Evolutionary conservation across 495 filamentous ascomycete genomes (phyloP).

Genomic region (Haplographium delicatum): DNA sequence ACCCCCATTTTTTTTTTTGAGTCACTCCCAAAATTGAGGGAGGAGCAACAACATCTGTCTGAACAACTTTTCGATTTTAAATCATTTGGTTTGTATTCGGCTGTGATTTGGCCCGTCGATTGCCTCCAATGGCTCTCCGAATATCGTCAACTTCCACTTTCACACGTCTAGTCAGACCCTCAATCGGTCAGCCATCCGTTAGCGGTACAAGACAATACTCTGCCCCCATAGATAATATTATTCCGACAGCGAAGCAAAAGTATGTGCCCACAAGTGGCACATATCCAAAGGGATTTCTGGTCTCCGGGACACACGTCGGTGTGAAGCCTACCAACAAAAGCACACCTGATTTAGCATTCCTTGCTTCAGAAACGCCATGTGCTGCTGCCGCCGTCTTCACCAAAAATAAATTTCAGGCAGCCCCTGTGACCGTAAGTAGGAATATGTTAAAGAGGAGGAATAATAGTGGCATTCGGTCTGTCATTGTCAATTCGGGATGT

Average conservation of each 20-base stretch:
- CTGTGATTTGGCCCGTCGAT: background rate
- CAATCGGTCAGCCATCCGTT: conserved; percentile 2
- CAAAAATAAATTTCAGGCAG: conserved; percentile 96
- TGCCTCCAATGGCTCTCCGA: conserved; percentile 22
- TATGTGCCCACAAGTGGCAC: conserved; percentile 81
- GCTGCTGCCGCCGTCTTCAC: conserved; percentile 95
- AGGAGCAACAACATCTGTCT: background rate
- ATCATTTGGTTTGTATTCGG: too few relatives aligned
- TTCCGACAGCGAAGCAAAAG: conserved; percentile 72
- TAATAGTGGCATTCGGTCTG: conserved; percentile 67
- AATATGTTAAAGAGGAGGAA: conserved; percentile 58
- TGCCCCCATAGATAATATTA: conserved; percentile 52
- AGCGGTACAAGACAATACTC: conserved; percentile 42
- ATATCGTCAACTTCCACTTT: conserved; percentile 7
- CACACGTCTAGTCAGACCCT: conserved; percentile 15
- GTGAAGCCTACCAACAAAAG: conserved; percentile 89
- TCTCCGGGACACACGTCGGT: conserved; percentile 83
- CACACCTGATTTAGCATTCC: conserved; percentile 82
- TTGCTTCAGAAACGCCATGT: conserved; percentile 83
- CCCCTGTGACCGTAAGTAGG: conserved; percentile 80
- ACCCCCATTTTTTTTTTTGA: too few relatives aligned
- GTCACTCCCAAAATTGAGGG: background rate
- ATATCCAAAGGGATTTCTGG: conserved; percentile 86
- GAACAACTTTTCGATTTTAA: background rate
- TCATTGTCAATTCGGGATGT: conserved; percentile 93